Evolutionary conservation across 1,284 basidiomycete species (phyloP), one percentile per base, ranked within the genome.

Genomic region (Irpex rosettiformis): DNA sequence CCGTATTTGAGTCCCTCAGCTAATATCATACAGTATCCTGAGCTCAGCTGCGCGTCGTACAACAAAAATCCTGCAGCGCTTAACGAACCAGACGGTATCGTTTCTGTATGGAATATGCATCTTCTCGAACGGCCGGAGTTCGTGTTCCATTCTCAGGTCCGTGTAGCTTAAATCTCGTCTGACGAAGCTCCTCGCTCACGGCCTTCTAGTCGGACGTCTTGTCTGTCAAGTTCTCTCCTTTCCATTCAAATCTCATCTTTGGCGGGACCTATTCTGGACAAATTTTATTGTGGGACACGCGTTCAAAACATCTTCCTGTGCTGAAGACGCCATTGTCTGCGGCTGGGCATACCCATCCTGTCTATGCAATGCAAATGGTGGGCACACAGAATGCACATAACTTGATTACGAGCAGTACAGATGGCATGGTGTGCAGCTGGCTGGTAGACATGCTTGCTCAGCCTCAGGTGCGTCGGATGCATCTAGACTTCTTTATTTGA

Each of bases 371-470:
- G 84, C 89, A 93, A 66, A 93, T 98, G 84, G 92, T 98, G 22
- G 97, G 97, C 8, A 97, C 96, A 3, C 96, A 98, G 71, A 98
- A 99, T 70, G 97, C 97, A 3, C 95, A 98, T 73, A 97, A 96
- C 69, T 77, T 99, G 57, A 93, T 99, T 59, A 94, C 94, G 16
- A 94, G 92, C 63, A 95, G 92, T 64, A 98, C 96, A 1, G 97
- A 99, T 71, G 97, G 97, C 0, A 90, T 90, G 22, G 92, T 99
- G 3, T 99, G 97, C 73, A 93, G 91, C 69, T 99, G 97, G 97
- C 80, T 96, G 40, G 90, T 98, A 2, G 97, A 99, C 75, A 98
- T 99, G 95, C 85, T 99, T 30, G 94, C 96, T 1, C 91, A 95
- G 68, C 97, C 97, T 3, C 94, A 96, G 79, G 93, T 93, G 66